Evolutionary conservation across 768 basidiomycete species (phyloP), one percentile per base, ranked within the genome.

Genomic region (Scleroderma citrinum): DNA sequence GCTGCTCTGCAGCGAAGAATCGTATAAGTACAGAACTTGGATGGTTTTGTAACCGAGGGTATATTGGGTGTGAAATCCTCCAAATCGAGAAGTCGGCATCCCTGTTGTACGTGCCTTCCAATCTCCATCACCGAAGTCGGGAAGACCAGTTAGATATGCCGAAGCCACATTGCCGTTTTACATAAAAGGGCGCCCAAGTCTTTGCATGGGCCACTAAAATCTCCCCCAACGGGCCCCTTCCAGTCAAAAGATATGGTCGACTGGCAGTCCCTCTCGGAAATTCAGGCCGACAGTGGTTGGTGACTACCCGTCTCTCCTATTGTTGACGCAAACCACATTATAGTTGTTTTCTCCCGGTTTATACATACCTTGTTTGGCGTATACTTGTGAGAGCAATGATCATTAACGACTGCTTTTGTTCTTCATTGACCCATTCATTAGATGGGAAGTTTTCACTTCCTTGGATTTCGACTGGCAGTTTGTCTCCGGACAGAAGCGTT

Each of bases 371-470:
- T 83, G 47, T 67, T 83, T 11, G 82, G 82, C 6, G 58, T 84
- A 19, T 85, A 83, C 56, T 71, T 80, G 81, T 76, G 54, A 50
- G 76, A 69, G 36, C 31, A 37, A n/a, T 19, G n/a, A 29, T 35
- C 21, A 31, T 17, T 21, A 38, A 32, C 3, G 31, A 19, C 39
- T 54, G 44, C 47, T 52, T 52, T 59, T 40, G 36, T 49, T 37
- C 24, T 43, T 49, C n/a, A 37, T 37, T 41, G 46, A 34, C 24
- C 7, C 11, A 26, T 19, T 36, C 30, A 41, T 46, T 54, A 85
- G 82, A 42, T 85, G 83, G 83, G 83, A 86, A 62, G 82, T 80
- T 68, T 71, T 76, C 53, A 77, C 75, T 10, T 81, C 82, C 20
- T 61, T 84, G 48, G 59, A 72, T 49, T 86, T 85, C 56, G 84